Conservation (phyloP, 192 early-diverging fungal genomes). For the Backusella tarrabulga region DNA sequence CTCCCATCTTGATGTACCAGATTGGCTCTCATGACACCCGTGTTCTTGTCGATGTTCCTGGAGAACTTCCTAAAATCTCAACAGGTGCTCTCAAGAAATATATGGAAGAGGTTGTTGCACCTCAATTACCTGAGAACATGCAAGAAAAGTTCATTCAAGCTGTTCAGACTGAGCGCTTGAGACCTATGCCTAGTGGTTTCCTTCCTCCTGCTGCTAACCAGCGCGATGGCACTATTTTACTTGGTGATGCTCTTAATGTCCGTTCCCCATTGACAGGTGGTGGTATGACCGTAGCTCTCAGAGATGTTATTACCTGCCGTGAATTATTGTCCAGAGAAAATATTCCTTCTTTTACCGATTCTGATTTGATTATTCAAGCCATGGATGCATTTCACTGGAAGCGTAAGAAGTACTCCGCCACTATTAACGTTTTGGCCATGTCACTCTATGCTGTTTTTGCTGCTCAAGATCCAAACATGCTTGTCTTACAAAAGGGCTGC, state of each 20-base stretch:
- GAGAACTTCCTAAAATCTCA: constrained; percentile 68
- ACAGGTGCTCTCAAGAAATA: constrained; percentile 67
- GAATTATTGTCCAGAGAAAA: constrained; percentile 50
- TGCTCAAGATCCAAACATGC: constrained; percentile 70
- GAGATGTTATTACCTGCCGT: constrained; percentile 78
- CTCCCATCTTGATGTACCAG: constrained; percentile 91
- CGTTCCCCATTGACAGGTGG: constrained; percentile 91
- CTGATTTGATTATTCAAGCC: constrained; percentile 47
- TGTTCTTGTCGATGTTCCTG: constrained; percentile 90
- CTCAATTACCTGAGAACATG: constrained; percentile 68
- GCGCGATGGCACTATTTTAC: constrained; percentile 69
- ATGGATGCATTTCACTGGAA: constrained; percentile 73
- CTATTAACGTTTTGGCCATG: constrained; percentile 89
- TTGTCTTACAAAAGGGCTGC: constrained; percentile 76
- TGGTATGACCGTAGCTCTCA: constrained; percentile 95
- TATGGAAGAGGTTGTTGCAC: constrained; percentile 61
- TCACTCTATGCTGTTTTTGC: constrained; percentile 89
- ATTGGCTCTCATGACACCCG: constrained; percentile 88
- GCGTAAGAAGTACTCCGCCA: constrained; percentile 64
- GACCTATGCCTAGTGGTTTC: constrained; percentile 87
- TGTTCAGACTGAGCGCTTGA: constrained; percentile 66
- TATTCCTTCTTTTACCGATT: constrained; percentile 45
- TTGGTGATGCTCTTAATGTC: constrained; percentile 98
- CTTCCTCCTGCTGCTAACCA: constrained; percentile 76
- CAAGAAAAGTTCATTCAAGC: constrained; percentile 59